These are phyloP conservation scores for Trebouxia gelatinosa DNA, from an alignment of 163 green algal species.

Conservation along the genomic window DNA sequence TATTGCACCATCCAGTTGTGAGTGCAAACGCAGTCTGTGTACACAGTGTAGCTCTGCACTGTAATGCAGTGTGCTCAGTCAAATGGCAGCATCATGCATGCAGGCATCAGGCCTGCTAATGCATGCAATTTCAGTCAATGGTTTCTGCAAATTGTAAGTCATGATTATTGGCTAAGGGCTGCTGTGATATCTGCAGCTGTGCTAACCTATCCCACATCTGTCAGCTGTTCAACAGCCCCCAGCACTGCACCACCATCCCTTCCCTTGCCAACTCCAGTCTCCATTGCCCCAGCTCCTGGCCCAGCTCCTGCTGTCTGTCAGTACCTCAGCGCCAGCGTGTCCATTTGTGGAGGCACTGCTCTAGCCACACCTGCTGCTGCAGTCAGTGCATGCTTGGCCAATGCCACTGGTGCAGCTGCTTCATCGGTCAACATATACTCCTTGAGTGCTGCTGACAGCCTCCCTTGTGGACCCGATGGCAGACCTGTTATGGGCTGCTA, in stretches of 20 bases:
- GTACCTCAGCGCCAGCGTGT: not conserved
- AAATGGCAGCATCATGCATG: no score
- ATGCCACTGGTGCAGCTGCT: not conserved
- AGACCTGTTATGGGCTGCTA: slow-evolving; percentile 8
- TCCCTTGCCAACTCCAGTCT: not conserved
- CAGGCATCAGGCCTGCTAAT: no score
- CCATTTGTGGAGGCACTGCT: slow-evolving; percentile 19
- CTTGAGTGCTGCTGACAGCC: not conserved
- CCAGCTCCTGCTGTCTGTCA: slow-evolving; percentile 2
- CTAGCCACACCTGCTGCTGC: not conserved
- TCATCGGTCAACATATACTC: not conserved
- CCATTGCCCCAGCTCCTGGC: slow-evolving; percentile 7
- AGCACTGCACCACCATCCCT: not conserved
- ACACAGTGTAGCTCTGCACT: no score
- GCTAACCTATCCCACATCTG: not conserved
- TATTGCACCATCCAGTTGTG: no score
- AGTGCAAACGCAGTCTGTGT: no score
- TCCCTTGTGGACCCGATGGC: not conserved
- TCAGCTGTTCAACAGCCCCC: slow-evolving; percentile 5
- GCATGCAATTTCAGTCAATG: no score
- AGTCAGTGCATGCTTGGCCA: slow-evolving; percentile 3
- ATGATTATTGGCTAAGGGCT: no score
- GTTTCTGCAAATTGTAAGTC: no score
- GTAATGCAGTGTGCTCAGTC: no score
- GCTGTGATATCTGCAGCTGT: no score